A percentile compares a stretch with the other conserved stretches of the same genome.
Conservation (phyloP, 805 yeast genomes). For the Starmerella etchellsii region DNA sequence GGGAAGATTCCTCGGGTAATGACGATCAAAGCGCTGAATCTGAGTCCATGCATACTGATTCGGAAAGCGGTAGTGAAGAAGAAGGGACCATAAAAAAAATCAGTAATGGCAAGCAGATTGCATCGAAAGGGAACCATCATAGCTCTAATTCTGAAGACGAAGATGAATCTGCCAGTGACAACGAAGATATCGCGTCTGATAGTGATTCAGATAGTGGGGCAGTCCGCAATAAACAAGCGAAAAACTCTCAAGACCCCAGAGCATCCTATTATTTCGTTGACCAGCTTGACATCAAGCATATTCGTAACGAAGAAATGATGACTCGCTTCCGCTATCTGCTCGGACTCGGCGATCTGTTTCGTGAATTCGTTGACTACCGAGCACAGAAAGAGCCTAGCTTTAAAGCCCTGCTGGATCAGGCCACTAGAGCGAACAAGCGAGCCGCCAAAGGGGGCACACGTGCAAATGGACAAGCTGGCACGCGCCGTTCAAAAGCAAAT, state of each 20-base stretch:
- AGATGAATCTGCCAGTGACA: no score
- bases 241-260: conserved; percentile 13
- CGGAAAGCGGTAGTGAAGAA: no score
- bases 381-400: conserved; percentile 65
- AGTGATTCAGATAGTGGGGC: no score
- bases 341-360: conserved; percentile 69
- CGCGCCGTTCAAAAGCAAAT: conserved; percentile 4
- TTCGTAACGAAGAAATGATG: conserved; percentile 41
- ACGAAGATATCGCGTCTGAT: no score
- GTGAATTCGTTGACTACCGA: conserved; percentile 69
- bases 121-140: no score
- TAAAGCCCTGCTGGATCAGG: conserved; percentile 25
- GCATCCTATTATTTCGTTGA: conserved; percentile 9
- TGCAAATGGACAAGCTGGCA: conserved; percentile 36
- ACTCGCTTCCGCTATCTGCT: conserved; percentile 66
- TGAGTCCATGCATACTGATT: no score
- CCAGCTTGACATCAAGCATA: conserved; percentile 7
- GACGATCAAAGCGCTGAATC: no score
- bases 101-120: no score
- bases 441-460: conserved; percentile 16
- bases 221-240: no score
- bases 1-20: no score
- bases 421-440: conserved; percentile 16
- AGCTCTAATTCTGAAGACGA: no score
- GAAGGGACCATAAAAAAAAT: no score